Evolutionary conservation across 768 basidiomycete genomes (phyloP), one percentile per base, ranked within the genome.

Genomic region (Suillus sp.): DNA sequence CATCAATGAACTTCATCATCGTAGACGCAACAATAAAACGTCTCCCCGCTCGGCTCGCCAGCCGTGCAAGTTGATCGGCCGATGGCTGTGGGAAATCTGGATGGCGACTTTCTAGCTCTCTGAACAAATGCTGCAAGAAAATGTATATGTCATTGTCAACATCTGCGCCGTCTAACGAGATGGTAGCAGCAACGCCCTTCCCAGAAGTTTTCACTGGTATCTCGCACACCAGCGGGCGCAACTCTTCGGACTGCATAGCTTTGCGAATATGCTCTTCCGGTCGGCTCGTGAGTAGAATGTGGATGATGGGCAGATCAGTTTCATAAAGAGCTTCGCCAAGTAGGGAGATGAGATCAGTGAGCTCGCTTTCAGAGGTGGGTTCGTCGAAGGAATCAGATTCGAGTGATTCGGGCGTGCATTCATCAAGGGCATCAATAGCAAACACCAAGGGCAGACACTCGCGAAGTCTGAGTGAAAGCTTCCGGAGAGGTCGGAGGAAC

Each of bases 1-100:
- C 50, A 4, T 51, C 50, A 2, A 51, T 51, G 5, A 51, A 51
- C 18, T 51, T 51, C 50, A 51, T 51, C 50, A 51, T 51, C 10
- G 18, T 51, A 51, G 50, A 30, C 1, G 50, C 50, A 10, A 51
- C 50, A 10, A 51, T 51, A 8, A 51, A 51, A 32, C 30, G 50
- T 51, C 50, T 51, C 4, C 50, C 50, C 18, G 30, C 50, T 32
- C 30, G 30, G 18, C 50, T 51, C 2, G 50, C 50, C 9, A 51
- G 50, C 30, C 18, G 50, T 20, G 16, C 18, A 51, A 51, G 50
- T 32, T 51, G 27, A 20, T 51, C 4, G 4, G 0, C 10, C 10
- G 30, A 51, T 51, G 50, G 50, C 10, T 51, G 30, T 20, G 50
- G 50, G 27, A 51, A 51, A 32, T 51, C 50, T 10, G 18, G 4